These are phyloP conservation scores for Rhizopogon vesiculosus DNA, from an alignment of 768 basidiomycete genomes.

Conservation along the genomic window DNA sequence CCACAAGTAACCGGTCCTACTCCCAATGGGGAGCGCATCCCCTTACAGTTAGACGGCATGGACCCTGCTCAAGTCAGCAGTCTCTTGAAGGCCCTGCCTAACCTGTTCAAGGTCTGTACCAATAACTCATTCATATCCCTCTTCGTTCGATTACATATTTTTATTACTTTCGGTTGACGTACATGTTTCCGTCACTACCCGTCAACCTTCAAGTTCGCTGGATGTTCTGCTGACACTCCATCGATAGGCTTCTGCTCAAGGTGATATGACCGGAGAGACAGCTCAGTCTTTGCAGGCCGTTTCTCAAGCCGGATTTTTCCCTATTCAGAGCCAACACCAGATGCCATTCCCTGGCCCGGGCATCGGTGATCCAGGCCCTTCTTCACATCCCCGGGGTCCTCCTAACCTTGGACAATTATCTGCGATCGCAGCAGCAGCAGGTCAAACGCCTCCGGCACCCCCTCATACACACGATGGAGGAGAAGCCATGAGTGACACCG, in stretches of 20 bases:
- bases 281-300: conserved; percentile 55
- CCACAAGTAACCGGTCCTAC: conserved; percentile 7
- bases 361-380: conserved; percentile 66
- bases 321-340: conserved; percentile 24
- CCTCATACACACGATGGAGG: conserved; percentile 14
- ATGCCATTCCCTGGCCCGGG: conserved; percentile 34
- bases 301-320: conserved; percentile 36
- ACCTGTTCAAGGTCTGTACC: conserved; percentile 41
- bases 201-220: background rate
- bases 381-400: conserved; percentile 65
- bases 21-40: conserved; percentile 4
- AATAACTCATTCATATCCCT: conserved; percentile 3
- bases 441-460: conserved; percentile 32
- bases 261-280: conserved; percentile 56
- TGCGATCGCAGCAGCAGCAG: conserved; percentile 37
- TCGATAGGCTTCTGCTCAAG: conserved; percentile 38
- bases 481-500: conserved; percentile 21
- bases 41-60: conserved; percentile 18
- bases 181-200: background rate
- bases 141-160: background rate
- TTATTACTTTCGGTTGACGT: background rate
- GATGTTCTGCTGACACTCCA: background rate
- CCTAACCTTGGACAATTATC: conserved; percentile 59
- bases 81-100: conserved; percentile 44
- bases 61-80: conserved; percentile 56